Evolutionary conservation across 139 green algal species (phyloP).

Genomic region (Bryopsis sp.): DNA sequence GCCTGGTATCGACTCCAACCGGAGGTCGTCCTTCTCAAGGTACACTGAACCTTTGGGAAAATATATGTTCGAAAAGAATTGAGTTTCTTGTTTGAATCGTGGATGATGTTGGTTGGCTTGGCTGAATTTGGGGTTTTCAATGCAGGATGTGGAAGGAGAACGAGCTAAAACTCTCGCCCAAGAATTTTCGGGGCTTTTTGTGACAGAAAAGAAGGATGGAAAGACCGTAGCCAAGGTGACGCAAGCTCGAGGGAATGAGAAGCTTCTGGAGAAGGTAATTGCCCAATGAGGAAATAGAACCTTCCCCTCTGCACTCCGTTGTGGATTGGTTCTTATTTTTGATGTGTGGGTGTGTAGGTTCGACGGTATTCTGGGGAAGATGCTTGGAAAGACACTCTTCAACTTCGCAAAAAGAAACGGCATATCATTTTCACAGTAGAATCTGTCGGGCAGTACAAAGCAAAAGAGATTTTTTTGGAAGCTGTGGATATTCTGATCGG

Average conservation of each 20-base stretch:
- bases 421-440: slow-evolving; percentile 99
- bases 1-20: slow-evolving; percentile 85
- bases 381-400: slow-evolving; percentile 17
- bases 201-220: slow-evolving; percentile 20
- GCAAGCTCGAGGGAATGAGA: slow-evolving; percentile 32
- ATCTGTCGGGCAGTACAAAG: slow-evolving; percentile 63
- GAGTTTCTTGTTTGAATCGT: background rate
- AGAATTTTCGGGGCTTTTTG: slow-evolving; percentile 45
- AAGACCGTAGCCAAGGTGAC: slow-evolving; percentile 15
- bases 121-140: no score
- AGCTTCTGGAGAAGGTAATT: slow-evolving; percentile 52
- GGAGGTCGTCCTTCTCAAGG: slow-evolving; percentile 65
- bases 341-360: slow-evolving; percentile 34
- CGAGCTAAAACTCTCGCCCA: slow-evolving; percentile 47
- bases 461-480: slow-evolving; percentile 59
- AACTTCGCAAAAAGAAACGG: slow-evolving; percentile 69
- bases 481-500: slow-evolving; percentile 55
- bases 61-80: background rate
- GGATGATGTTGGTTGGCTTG: no score
- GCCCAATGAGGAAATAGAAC: background rate
- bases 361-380: slow-evolving; percentile 24
- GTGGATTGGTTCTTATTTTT: no score
- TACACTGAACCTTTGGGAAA: slow-evolving; percentile 1
- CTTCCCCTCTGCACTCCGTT: no score
- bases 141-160: slow-evolving; percentile 31